Base-by-base conservation (phyloP, 2,329 filamentous ascomycete species). In the Monosporascus sp. region DNA sequence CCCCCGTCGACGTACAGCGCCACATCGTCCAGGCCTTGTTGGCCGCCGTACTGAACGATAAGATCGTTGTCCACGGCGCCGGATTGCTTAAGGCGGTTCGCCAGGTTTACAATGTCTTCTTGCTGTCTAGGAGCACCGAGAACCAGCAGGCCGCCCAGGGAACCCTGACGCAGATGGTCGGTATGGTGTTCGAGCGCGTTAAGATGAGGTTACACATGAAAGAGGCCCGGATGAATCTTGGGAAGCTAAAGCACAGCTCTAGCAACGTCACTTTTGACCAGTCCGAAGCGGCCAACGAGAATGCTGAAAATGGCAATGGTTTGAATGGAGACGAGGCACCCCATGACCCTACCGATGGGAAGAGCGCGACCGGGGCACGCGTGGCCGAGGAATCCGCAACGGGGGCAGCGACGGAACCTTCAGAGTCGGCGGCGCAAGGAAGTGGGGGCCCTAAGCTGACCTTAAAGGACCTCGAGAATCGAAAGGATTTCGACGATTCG, bases 121-220 rank as follows among this genome's bases (percentile, higher is more conserved):
- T 99, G 56, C 84, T 97, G 49, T 97, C 93, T 61, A 91, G 94
- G 68, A 96, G 87, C 59, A 95, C 88, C 59, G 85, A 91, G 53
- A 99, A 97, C 69, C 94, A 99, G 76, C 92, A 96, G 71, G 90
- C 97, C 49, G 95, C 95, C 1, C 95, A 99, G 70, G 94, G 94
- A 3, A 97, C 94, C 4, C 76, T 99, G 66, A 96, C 93, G 3
- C 94, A 99, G 73, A 99, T 99, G 94, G 91, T 97, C 40, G 92
- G 93, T 60, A 97, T 93, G 1, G 94, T 99, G 3, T 99, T 99
- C 65, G 94, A 99, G 71, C 80, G 94, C 57, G 93, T 99, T 59
- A 95, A 94, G 74, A 83, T 83, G 1, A 82, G 94, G 51, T 75
- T 99, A 57, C 87, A 92, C 54, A 85, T 91, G 76, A 97, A 96